A percentile compares a stretch with the other conserved stretches of the same genome.
Conservation (phyloP, 2,329 filamentous ascomycete species). For the Fusarium protoensiforme region DNA sequence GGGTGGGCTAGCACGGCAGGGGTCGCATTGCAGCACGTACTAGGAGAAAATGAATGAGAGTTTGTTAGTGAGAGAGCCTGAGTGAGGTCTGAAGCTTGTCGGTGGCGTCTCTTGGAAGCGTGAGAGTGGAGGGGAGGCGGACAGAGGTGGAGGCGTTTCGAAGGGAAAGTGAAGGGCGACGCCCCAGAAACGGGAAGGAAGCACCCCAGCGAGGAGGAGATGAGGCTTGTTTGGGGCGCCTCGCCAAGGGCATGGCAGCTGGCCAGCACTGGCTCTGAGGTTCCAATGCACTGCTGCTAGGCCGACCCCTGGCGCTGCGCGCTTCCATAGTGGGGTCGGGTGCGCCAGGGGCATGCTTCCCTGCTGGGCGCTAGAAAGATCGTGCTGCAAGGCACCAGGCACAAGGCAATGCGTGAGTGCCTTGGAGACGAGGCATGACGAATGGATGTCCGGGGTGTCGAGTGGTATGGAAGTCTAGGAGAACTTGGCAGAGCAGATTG, state of each 20-base stretch:
- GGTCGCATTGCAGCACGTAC: constrained; percentile 2
- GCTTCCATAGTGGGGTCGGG: constrained; percentile 5
- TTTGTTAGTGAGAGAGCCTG: constrained; percentile 14
- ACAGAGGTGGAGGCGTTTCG: constrained; percentile 17
- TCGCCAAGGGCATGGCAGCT: constrained; percentile 23
- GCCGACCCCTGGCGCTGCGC: constrained; percentile 33
- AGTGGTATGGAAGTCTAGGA: constrained; percentile 17
- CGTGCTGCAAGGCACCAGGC: constrained; percentile 38
- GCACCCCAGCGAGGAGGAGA: constrained; percentile 27
- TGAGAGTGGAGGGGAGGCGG: constrained; percentile 1
- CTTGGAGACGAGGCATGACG: constrained; percentile 13
- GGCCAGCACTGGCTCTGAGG: constrained; percentile 23
- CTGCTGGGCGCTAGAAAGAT: constrained; percentile 26
- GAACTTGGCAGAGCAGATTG: not conserved
- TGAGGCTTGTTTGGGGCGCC: constrained; percentile 43
- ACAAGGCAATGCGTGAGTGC: constrained; percentile 27
- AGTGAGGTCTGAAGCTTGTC: not conserved
- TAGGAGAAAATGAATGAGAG: constrained; percentile 12
- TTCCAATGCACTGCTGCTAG: constrained; percentile 15
- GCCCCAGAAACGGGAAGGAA: constrained; percentile 6
- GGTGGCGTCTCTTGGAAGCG: not conserved
- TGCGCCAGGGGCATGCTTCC: constrained; percentile 7
- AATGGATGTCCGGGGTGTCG: not conserved
- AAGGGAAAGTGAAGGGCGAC: constrained; percentile 27
- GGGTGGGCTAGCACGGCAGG: constrained; percentile 2